phyloP scores from a whole-genome alignment of 2,329 filamentous ascomycete species.

The Aspergillus caelatus region DNA sequence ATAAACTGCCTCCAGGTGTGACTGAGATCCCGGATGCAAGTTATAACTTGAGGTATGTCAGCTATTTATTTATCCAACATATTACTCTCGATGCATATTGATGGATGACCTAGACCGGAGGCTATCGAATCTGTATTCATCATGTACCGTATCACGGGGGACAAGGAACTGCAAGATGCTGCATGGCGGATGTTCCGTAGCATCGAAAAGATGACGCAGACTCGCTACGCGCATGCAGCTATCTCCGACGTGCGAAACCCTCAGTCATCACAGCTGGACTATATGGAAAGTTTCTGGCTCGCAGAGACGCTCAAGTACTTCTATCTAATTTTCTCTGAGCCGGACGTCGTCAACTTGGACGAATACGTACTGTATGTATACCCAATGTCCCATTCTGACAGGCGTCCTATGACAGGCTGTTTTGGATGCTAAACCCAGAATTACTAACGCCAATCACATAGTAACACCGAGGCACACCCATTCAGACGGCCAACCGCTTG shows the following conservation, averaged over 20 bases:
- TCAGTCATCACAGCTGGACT: conserved; percentile 34
- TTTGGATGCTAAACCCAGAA: background rate
- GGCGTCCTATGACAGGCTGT: background rate
- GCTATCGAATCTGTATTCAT: conserved; percentile 66
- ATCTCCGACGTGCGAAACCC: conserved; percentile 44
- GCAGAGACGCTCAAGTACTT: conserved; percentile 51
- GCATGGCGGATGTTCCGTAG: conserved; percentile 55
- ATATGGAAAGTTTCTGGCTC: conserved; percentile 52
- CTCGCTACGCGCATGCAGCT: conserved; percentile 47
- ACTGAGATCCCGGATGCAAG: conserved; percentile 28
- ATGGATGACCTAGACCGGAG: conserved; percentile 47
- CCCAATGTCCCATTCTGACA: too few species aligned
- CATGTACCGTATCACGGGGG: conserved; percentile 62
- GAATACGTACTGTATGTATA: conserved; percentile 46
- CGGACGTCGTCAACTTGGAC: conserved; percentile 43
- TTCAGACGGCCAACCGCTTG: conserved; percentile 31
- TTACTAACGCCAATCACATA: conserved; percentile 15
- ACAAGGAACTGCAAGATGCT: conserved; percentile 48
- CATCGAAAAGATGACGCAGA: conserved; percentile 48
- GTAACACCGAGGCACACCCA: conserved; percentile 47
- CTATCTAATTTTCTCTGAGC: conserved; percentile 49
- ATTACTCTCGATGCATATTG: background rate
- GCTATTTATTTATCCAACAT: background rate
- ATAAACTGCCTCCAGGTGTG: conserved; percentile 32
- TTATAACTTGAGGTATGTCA: conserved; percentile 36